phyloP scores from a whole-genome alignment of 2,329 filamentous ascomycete species.

The Exophiala aquamarina region DNA sequence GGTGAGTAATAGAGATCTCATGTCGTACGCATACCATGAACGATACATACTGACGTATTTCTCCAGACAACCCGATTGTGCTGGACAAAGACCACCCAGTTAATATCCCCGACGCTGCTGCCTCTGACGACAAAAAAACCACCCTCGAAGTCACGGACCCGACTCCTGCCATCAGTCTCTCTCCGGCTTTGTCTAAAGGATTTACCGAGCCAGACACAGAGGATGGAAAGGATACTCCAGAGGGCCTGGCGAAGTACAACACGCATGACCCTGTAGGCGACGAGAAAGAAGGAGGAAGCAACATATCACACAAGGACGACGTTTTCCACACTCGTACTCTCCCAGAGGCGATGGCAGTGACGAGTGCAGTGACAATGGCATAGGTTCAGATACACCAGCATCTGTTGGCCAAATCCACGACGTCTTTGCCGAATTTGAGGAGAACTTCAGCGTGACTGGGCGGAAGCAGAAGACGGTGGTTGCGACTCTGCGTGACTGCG shows the following conservation, averaged over 20 bases:
- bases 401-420: too few relatives aligned
- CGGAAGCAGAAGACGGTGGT: too few relatives aligned
- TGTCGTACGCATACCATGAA: too few relatives aligned
- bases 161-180: conserved; percentile 48
- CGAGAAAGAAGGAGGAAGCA: conserved; percentile 3
- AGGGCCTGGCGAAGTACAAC: neutral
- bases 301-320: too few relatives aligned
- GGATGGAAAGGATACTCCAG: conserved; percentile 4
- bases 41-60: conserved; percentile 1
- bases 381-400: too few relatives aligned
- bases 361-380: too few relatives aligned
- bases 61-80: conserved; percentile 4
- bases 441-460: too few relatives aligned
- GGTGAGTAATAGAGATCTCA: too few relatives aligned
- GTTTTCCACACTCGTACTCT: too few relatives aligned
- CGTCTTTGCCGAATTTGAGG: too few relatives aligned
- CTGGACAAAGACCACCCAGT: conserved; percentile 4
- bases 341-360: too few relatives aligned
- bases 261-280: conserved; percentile 1
- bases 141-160: conserved; percentile 40
- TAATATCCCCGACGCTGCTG: neutral
- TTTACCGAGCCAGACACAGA: conserved; percentile 1
- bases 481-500: too few relatives aligned
- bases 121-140: conserved; percentile 1
- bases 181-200: neutral